phyloP scores from a whole-genome alignment of 2,329 filamentous ascomycete genomes.

The Coniochaeta hoffmannii region DNA sequence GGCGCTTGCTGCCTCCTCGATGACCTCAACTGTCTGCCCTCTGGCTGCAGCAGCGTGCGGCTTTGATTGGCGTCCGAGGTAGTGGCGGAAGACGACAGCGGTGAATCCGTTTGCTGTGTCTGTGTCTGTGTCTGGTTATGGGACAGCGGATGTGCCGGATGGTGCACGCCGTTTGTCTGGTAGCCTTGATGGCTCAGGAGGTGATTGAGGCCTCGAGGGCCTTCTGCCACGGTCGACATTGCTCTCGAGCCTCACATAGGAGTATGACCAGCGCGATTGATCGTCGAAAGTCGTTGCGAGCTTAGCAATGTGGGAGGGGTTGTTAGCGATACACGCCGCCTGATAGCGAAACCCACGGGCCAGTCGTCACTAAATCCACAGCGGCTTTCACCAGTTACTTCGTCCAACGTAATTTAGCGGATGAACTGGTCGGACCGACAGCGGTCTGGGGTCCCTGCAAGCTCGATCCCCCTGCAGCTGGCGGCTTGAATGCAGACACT shows the following conservation, averaged over 20 bases:
- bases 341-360: not conserved
- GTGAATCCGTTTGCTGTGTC: not conserved
- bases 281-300: not conserved
- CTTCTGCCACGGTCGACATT: slow-evolving; percentile 3
- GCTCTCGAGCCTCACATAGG: slow-evolving; percentile 2
- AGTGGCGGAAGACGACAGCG: not conserved
- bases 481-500: too few species aligned
- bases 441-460: not conserved
- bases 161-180: not conserved
- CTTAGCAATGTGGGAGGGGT: not conserved
- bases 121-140: not conserved
- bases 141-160: not conserved
- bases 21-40: slow-evolving; percentile 1
- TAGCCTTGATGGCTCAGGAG: not conserved
- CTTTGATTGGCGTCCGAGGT: not conserved
- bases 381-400: too few species aligned
- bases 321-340: not conserved
- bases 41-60: not conserved
- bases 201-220: slow-evolving; percentile 1
- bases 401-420: not conserved
- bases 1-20: slow-evolving; percentile 50
- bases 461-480: not conserved
- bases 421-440: not conserved
- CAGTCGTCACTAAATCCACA: not conserved
- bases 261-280: not conserved